These are phyloP conservation scores for Calonectria pseudoreteaudii DNA, from an alignment of 2,329 filamentous ascomycete genomes.

Conservation along the genomic window DNA sequence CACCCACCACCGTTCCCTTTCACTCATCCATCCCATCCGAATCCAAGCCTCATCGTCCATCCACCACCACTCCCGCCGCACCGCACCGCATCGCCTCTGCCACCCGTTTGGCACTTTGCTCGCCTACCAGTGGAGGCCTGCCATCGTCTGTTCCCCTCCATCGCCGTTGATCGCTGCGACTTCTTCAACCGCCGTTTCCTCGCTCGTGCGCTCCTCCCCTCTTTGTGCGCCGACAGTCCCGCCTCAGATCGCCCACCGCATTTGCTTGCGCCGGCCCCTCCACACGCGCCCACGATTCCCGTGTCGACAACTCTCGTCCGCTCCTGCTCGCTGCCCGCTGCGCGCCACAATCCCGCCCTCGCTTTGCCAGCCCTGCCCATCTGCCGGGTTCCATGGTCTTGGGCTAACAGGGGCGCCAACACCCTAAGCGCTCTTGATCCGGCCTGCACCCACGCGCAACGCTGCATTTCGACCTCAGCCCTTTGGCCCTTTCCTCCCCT, in stretches of 20 bases:
- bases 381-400: slow-evolving; percentile 28
- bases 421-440: slow-evolving; percentile 40
- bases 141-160: not conserved
- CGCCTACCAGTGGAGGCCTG: slow-evolving; percentile 33
- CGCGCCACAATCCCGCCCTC: slow-evolving; percentile 32
- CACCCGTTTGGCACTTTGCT: slow-evolving; percentile 28
- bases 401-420: slow-evolving; percentile 37
- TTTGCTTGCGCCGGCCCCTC: slow-evolving; percentile 19
- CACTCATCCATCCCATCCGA: slow-evolving; percentile 31
- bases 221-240: slow-evolving; percentile 4
- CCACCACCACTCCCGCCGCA: slow-evolving; percentile 7
- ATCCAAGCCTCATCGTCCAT: slow-evolving; percentile 37
- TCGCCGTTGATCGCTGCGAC: slow-evolving; percentile 7
- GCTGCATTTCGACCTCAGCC: slow-evolving; percentile 41
- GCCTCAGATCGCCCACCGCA: slow-evolving; percentile 4
- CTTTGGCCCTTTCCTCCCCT: slow-evolving; percentile 32
- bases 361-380: slow-evolving; percentile 31
- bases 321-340: slow-evolving; percentile 21
- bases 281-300: slow-evolving; percentile 5
- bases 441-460: slow-evolving; percentile 40
- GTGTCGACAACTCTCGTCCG: not conserved
- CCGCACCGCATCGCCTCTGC: slow-evolving; percentile 34
- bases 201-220: not conserved
- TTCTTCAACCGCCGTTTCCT: slow-evolving; percentile 23
- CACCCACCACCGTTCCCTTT: slow-evolving; percentile 31